Evolutionary conservation across 1,284 basidiomycete species (phyloP).

Genomic region (Bjerkandera adusta): DNA sequence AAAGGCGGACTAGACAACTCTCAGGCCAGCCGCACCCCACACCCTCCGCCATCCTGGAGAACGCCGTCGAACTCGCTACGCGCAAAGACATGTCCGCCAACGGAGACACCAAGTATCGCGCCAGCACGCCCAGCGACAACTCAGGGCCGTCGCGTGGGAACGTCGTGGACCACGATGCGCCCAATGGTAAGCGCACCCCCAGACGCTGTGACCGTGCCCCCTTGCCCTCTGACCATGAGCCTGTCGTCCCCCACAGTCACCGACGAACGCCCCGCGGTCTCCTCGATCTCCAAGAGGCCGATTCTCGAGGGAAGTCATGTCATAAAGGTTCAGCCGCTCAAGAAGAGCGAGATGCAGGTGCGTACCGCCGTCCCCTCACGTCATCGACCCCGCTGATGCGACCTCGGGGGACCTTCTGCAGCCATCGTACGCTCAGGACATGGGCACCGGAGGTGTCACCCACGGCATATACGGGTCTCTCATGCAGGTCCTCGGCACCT

Average conservation of each 20-base stretch:
- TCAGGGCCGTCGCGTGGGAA: conserved; percentile 46
- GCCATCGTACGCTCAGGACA: conserved; percentile 89
- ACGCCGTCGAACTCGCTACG: conserved; percentile 12
- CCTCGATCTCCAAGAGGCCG: conserved; percentile 31
- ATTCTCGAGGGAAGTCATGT: conserved; percentile 24
- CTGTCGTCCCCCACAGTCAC: conserved; percentile 44
- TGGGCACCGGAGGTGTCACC: conserved; percentile 72
- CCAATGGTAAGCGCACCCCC: conserved; percentile 48
- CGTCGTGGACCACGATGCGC: conserved; percentile 76
- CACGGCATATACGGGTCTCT: conserved; percentile 87
- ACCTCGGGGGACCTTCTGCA: conserved; percentile 26
- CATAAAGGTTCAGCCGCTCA: conserved; percentile 80
- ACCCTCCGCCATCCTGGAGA: conserved; percentile 8
- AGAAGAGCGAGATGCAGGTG: conserved; percentile 84
- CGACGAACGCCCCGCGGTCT: conserved; percentile 36
- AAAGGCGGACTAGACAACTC: too few relatives aligned
- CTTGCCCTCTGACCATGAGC: conserved; percentile 8
- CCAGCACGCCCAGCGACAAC: conserved; percentile 23
- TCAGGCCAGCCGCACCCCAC: too few relatives aligned
- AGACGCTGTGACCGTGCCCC: conserved; percentile 15
- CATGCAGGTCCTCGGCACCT: conserved; percentile 62
- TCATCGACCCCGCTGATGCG: conserved; percentile 22
- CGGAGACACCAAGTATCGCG: conserved; percentile 27
- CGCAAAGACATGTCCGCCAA: conserved; percentile 16
- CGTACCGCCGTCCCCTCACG: conserved; percentile 19